Percentiles rank a stretch among this genome's conserved stretches.
Evolutionary conservation across 768 basidiomycete genomes (phyloP).

Genomic region (Termitomyces eurrhizus): DNA sequence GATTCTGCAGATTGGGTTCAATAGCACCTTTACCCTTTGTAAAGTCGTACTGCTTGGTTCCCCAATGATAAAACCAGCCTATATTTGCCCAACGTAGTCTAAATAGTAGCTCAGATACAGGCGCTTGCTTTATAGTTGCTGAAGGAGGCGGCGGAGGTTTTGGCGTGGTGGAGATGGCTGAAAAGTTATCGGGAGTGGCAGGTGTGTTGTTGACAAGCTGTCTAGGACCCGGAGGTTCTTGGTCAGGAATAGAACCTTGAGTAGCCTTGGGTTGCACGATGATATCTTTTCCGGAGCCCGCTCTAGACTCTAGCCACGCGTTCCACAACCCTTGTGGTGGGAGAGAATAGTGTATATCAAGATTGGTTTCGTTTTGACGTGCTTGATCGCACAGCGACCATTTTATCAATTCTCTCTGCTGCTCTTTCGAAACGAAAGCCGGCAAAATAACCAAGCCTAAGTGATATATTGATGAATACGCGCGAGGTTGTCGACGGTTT

Average conservation of each 20-base stretch:
- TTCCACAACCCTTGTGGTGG: slow-evolving; percentile 81
- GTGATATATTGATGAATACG: slow-evolving; percentile 15
- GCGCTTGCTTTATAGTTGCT: slow-evolving; percentile 44
- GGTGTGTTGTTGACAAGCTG: slow-evolving; percentile 71
- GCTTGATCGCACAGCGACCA: slow-evolving; percentile 80
- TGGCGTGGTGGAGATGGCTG: slow-evolving; percentile 46
- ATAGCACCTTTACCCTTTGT: slow-evolving; percentile 63
- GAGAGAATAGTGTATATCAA: slow-evolving; percentile 81
- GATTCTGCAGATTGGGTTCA: slow-evolving; percentile 44
- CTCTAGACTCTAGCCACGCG: slow-evolving; percentile 35
- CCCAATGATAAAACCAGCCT: slow-evolving; percentile 97
- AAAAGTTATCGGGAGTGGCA: slow-evolving; percentile 53
- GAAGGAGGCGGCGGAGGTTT: slow-evolving; percentile 69
- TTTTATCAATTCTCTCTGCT: slow-evolving; percentile 65
- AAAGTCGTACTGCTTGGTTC: slow-evolving; percentile 93
- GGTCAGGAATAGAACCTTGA: slow-evolving; percentile 15
- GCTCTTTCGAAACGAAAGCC: slow-evolving; percentile 52
- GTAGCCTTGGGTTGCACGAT: slow-evolving; percentile 45
- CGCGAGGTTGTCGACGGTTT: neutral
- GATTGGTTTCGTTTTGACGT: slow-evolving; percentile 77
- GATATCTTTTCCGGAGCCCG: slow-evolving; percentile 27
- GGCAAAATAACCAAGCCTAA: slow-evolving; percentile 86
- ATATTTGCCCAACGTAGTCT: slow-evolving; percentile 96
- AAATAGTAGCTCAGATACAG: slow-evolving; percentile 53
- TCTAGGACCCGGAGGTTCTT: slow-evolving; percentile 48